A percentile compares a stretch with the other conserved stretches of the same genome.
Evolutionary conservation across 176 grass and related monocot species (phyloP).

Genomic region (Zea luxurians): DNA sequence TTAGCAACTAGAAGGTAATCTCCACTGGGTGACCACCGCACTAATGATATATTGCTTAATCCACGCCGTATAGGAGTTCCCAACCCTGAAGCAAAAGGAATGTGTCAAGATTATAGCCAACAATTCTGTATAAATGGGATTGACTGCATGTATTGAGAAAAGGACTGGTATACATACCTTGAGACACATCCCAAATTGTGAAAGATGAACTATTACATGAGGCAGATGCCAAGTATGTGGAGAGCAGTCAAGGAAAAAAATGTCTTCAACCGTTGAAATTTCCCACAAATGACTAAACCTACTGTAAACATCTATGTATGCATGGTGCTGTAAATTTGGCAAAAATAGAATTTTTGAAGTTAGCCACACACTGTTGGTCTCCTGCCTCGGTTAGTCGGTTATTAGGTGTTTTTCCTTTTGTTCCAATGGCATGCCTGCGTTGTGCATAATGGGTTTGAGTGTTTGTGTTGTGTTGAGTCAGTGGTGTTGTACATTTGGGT

Average conservation of each 20-base stretch:
- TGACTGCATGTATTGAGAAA: constrained; percentile 3
- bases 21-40: constrained; percentile 91
- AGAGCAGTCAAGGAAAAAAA: constrained; percentile 67
- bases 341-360: neutral
- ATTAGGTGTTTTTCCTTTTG: neutral
- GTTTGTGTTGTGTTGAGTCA: neutral
- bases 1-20: constrained; percentile 90
- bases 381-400: neutral
- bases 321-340: neutral
- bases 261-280: constrained; percentile 21
- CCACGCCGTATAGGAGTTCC: constrained; percentile 86
- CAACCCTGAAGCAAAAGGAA: constrained; percentile 52
- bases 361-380: constrained; percentile 3
- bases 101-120: constrained; percentile 15
- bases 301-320: constrained; percentile 16
- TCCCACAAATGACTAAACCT: neutral
- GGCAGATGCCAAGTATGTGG: constrained; percentile 87
- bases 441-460: neutral
- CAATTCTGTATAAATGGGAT: neutral
- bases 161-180: constrained; percentile 66
- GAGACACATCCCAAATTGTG: constrained; percentile 95
- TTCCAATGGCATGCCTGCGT: neutral
- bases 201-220: constrained; percentile 83
- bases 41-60: constrained; percentile 74
- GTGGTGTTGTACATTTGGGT: neutral